A percentile compares a stretch with the other conserved stretches of the same genome.
phyloP scores from a whole-genome alignment of 1,139 yeast genomes.

The Lodderomyces parapsilosis region DNA sequence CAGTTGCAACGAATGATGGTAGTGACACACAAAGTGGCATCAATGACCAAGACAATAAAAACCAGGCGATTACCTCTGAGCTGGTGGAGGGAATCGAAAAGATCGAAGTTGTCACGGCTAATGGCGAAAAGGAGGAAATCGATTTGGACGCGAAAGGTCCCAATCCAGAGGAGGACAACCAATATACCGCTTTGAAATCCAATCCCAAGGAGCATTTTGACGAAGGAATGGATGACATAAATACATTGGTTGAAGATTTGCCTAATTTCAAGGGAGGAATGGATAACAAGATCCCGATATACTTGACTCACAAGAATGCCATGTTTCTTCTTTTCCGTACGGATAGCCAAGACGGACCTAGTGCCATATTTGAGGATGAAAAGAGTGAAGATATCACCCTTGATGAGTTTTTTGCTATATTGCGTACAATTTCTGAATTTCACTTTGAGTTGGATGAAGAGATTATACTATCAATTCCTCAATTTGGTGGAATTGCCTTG shows the following conservation, averaged over 20 bases:
- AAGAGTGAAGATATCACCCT: slow-evolving; percentile 18
- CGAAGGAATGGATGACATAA: slow-evolving; percentile 7
- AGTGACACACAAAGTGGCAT: neutral
- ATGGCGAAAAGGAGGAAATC: slow-evolving; percentile 2
- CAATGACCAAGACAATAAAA: neutral
- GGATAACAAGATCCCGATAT: slow-evolving; percentile 3
- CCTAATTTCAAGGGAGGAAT: neutral
- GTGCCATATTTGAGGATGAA: slow-evolving; percentile 24
- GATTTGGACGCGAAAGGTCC: neutral
- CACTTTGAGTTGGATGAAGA: slow-evolving; percentile 30
- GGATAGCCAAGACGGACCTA: slow-evolving; percentile 13
- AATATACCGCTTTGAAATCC: neutral
- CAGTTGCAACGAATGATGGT: neutral
- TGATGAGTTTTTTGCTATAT: slow-evolving; percentile 25
- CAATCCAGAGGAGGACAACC: neutral
- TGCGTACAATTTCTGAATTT: slow-evolving; percentile 31
- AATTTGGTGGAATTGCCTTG: slow-evolving; percentile 29
- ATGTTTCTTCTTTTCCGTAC: slow-evolving; percentile 26
- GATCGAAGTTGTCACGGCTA: neutral
- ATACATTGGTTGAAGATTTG: slow-evolving; percentile 3
- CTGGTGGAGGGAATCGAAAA: neutral
- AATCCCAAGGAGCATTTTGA: slow-evolving; percentile 4
- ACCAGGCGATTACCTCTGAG: neutral
- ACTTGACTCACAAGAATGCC: slow-evolving; percentile 16
- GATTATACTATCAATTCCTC: slow-evolving; percentile 30